Base-by-base conservation (phyloP, 83 land plant species). In the Thuja plicata region DNA sequence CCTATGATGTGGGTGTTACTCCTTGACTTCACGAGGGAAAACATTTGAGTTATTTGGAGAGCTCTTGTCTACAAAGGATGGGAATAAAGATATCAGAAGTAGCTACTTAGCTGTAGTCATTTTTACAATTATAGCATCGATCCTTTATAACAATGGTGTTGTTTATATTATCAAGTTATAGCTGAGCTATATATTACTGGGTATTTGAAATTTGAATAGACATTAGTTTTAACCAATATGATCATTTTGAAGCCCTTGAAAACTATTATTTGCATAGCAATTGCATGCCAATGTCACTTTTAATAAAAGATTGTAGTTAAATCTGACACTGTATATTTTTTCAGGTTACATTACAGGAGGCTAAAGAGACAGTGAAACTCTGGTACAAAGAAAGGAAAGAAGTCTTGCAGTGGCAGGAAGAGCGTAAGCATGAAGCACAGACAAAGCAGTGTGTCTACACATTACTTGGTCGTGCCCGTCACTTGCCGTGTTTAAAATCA, bases 321-420 rank as follows among this genome's bases (percentile, higher is more conserved):
- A 34, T 83, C 17, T 13, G n/a, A 74, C 5, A 15, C 21, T 88
- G 27, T 50, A n/a, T 50, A 38, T 37, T n/a, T 35, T 54, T 54
- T 34, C 91, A 98, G 99, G 99, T 98, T 84, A 89, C 95, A 85
- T 50, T 92, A 17, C 74, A 92, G 46, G 99, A 98, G 88, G 99
- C 99, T 38, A 92, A 93, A 87, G 70, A 93, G 71, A 98, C 99
- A 52, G 95, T 98, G 86, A 87, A 97, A 7, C 96, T 94, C 21
- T 98, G 99, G 99, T 98, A 98, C 87, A 98, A 90, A 19, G 98
- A 97, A 24, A 91, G 99, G 88, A 76, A 89, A 50, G 99, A 98
- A 91, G 99, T 98, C 38, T 89, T 91, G 19, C 30, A 41, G 7
- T 98, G 99, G 99, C 99, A 98, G 90, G 88, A 94, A 81, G 86